Base-by-base conservation (phyloP, 768 basidiomycete genomes). In the Fistulinella prunicolor region DNA sequence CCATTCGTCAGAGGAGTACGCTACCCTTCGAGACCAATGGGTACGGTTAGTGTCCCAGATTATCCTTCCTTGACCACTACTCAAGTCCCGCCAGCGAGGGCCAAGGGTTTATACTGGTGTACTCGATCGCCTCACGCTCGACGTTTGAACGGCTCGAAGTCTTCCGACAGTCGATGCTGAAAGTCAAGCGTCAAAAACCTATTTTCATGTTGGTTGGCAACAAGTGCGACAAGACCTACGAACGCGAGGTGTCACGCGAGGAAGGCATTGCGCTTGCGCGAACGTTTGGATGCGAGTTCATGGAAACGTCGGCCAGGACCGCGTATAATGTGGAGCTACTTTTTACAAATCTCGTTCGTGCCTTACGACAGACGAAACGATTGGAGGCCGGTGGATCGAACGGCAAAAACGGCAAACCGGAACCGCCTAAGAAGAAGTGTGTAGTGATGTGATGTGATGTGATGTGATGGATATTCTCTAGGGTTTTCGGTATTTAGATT, bases 241-340 rank as follows among this genome's bases (percentile, higher is more conserved):
- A 90, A 58, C 82, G 94, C 28, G 93, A 95, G 63, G 94, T 97
- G 9, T 87, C 90, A 38, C 83, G 81, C 55, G 92, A 95, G 60
- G 94, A 97, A 58, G 96, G 93, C 12, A 76, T 79, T 16, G 79
- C 81, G 9, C 72, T 95, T 44, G 95, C 96, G 26, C 78, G 82
- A 56, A 75, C 81, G 44, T 85, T 94, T 55, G 89, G 90, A 42
- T 96, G 93, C 73, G 89, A 89, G 50, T 95, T 97, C 68, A 84
- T 93, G 67, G 95, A 98, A 68, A 94, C 95, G 26, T 90, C 86
- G n/a, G 95, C 95, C 30, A 95, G 95, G 76, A 94, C 91, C 30
- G 85, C 94, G 40, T 77, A 84, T 62, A 95, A 97, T 63, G 90
- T 98, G 50, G 93, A 97, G 62, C 77, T 79, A 13, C 82, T 95